phyloP scores from a whole-genome alignment of 257 asterid species.

The Paraleonurus japonicus region DNA sequence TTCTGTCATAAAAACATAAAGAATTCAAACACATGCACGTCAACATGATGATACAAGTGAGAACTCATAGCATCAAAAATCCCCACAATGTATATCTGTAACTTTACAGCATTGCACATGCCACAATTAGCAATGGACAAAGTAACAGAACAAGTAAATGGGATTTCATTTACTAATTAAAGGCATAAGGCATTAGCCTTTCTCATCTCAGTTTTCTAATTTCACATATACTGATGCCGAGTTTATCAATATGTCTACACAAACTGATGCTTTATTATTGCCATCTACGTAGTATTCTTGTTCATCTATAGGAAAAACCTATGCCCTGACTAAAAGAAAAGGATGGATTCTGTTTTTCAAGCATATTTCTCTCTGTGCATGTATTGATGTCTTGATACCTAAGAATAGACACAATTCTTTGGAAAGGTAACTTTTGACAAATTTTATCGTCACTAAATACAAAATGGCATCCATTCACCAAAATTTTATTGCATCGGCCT shows the following conservation, averaged over 20 bases:
- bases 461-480: neutral
- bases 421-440: neutral
- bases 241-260: neutral
- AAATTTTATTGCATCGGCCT: neutral
- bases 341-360: neutral
- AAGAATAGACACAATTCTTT: neutral
- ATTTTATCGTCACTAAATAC: neutral
- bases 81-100: slow-evolving; percentile 6
- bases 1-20: slow-evolving; percentile 45
- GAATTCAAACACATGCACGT: slow-evolving; percentile 17
- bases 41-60: slow-evolving; percentile 8
- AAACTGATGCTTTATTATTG: neutral
- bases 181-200: neutral
- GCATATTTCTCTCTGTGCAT: neutral
- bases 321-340: neutral
- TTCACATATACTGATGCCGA: neutral
- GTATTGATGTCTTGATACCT: neutral
- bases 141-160: neutral
- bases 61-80: neutral
- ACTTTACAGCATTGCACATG: neutral
- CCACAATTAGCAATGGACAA: slow-evolving; percentile 20
- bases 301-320: neutral
- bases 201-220: neutral
- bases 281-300: neutral
- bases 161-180: neutral